phyloP scores from a whole-genome alignment of 495 filamentous ascomycete genomes.

The Apodospora peruviana region DNA sequence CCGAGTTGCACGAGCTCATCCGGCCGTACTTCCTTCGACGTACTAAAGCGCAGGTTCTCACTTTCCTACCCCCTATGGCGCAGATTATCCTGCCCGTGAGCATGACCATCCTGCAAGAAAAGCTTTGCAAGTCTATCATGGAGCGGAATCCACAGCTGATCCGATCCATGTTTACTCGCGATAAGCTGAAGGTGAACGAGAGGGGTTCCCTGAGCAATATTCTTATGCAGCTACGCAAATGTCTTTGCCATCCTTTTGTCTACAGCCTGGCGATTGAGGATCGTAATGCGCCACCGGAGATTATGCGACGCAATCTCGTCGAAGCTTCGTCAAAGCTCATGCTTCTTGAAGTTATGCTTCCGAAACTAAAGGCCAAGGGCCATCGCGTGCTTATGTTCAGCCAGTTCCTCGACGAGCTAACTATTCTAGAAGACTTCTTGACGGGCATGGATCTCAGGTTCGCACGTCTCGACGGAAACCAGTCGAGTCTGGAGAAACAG shows the following conservation, averaged over 20 bases:
- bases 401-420: conserved; percentile 85
- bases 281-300: conserved; percentile 41
- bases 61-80: conserved; percentile 83
- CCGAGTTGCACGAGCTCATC: conserved; percentile 75
- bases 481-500: conserved; percentile 79
- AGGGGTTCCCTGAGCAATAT: conserved; percentile 83
- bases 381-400: conserved; percentile 94
- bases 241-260: conserved; percentile 90
- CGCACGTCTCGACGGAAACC: conserved; percentile 79
- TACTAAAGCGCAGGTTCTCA: conserved; percentile 85
- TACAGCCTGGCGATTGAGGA: conserved; percentile 90
- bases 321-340: conserved; percentile 89
- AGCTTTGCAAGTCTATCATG: conserved; percentile 89
- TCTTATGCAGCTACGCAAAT: conserved; percentile 90
- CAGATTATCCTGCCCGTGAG: conserved; percentile 92
- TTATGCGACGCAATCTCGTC: conserved; percentile 71
- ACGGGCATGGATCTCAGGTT: conserved; percentile 61
- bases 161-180: conserved; percentile 67
- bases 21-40: conserved; percentile 66
- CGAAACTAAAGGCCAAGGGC: conserved; percentile 80
- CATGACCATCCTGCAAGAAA: conserved; percentile 89
- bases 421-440: conserved; percentile 88
- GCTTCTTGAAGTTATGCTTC: conserved; percentile 81
- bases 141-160: conserved; percentile 86
- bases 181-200: conserved; percentile 62